Evolutionary conservation across 805 yeast species (phyloP).

Genomic region (Wickerhamiella nectarea): DNA sequence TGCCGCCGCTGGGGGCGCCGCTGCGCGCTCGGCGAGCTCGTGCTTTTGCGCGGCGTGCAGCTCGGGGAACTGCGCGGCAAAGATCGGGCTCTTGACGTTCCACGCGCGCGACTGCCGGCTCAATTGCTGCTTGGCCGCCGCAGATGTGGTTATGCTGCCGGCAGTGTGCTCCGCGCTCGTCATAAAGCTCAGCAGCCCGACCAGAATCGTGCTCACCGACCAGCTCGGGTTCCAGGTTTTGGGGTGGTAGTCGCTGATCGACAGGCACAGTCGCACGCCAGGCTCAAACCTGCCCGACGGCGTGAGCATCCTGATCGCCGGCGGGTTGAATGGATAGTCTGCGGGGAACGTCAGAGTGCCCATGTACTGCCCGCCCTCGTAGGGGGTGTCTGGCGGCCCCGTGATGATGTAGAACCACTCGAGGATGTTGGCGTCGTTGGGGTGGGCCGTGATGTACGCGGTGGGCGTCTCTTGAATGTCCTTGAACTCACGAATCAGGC

Average conservation of each 20-base stretch:
- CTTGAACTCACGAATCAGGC: conserved; percentile 21
- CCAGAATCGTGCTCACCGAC: conserved; percentile 78
- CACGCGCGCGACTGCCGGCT: conserved; percentile 48
- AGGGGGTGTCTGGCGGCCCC: conserved; percentile 87
- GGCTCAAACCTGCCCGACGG: conserved; percentile 79
- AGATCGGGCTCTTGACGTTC: conserved; percentile 38
- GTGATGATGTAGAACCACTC: conserved; percentile 90
- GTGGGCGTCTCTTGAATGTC: conserved; percentile 66
- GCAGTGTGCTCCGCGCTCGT: conserved; percentile 70
- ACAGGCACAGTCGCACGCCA: conserved; percentile 63
- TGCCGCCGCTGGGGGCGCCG: neutral
- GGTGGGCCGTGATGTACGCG: conserved; percentile 72
- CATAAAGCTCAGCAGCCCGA: conserved; percentile 78
- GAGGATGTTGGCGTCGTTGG: conserved; percentile 72
- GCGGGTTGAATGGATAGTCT: conserved; percentile 88
- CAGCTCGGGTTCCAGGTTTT: conserved; percentile 90
- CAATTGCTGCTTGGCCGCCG: conserved; percentile 38
- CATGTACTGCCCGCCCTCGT: conserved; percentile 19
- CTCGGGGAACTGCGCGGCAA: conserved; percentile 58
- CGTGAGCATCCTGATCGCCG: conserved; percentile 75
- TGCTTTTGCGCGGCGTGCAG: conserved; percentile 21
- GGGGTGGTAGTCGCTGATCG: conserved; percentile 84
- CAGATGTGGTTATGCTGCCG: conserved; percentile 55
- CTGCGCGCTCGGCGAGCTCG: neutral
- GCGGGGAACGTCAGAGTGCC: conserved; percentile 61